Conservation (phyloP, 139 green algal species). For the Haematococcus lacustris region DNA sequence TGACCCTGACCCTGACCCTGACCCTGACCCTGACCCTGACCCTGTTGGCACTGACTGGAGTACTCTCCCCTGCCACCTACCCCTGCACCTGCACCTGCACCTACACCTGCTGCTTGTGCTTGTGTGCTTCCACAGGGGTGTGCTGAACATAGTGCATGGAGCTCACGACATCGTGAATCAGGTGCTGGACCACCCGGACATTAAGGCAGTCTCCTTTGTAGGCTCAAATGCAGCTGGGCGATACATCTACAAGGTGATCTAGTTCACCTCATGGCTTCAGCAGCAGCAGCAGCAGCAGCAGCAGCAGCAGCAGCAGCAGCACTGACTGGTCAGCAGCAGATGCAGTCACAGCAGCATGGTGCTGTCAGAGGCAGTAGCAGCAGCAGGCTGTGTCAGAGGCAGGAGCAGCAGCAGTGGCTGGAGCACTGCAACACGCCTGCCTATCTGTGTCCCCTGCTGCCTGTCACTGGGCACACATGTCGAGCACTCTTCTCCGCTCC, state of each 20-base stretch:
- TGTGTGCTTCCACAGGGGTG: conserved; percentile 32
- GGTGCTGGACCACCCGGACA: conserved; percentile 88
- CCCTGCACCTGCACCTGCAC: background rate
- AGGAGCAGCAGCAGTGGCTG: no score
- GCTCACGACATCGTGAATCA: conserved; percentile 76
- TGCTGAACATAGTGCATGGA: conserved; percentile 85
- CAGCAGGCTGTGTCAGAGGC: background rate
- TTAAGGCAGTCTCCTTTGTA: conserved; percentile 92
- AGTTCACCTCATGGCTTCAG: background rate
- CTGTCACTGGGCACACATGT: background rate
- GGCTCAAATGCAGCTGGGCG: conserved; percentile 72
- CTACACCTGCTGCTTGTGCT: background rate
- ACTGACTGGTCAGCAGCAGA: no score
- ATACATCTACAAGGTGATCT: conserved; percentile 67
- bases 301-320: no score
- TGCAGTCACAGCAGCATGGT: no score
- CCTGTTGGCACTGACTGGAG: background rate
- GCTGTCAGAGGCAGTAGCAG: no score
- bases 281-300: background rate
- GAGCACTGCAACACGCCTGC: background rate
- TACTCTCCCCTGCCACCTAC: background rate
- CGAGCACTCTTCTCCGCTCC: no score
- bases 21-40: background rate
- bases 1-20: background rate
- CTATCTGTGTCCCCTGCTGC: background rate